These are phyloP conservation scores for Fagus sylvatica DNA, from an alignment of 306 rosid species.

Conservation along the genomic window DNA sequence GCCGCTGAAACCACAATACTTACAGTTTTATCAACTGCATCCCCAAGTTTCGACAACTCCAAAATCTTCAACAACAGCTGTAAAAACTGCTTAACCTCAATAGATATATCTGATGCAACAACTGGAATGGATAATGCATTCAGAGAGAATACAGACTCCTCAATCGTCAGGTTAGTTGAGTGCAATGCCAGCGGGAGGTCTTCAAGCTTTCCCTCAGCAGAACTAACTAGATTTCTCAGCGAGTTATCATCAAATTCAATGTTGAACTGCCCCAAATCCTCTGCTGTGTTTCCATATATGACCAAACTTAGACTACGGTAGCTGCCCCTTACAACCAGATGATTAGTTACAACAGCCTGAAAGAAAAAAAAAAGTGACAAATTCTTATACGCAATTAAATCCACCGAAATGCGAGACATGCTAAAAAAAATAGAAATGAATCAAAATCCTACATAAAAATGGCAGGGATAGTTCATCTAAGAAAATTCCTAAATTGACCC, in stretches of 20 bases:
- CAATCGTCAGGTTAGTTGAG: conserved; percentile 57
- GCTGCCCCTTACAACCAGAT: conserved; percentile 96
- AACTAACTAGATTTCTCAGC: conserved; percentile 77
- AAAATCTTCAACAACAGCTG: conserved; percentile 68
- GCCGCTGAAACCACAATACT: conserved; percentile 71
- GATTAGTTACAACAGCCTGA: conserved; percentile 94
- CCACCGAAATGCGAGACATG: conserved; percentile 4
- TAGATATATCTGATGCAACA: conserved; percentile 65
- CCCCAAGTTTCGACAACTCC: conserved; percentile 61
- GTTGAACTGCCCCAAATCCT: conserved; percentile 96
- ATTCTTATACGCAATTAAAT: conserved; percentile 10
- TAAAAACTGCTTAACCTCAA: conserved; percentile 68
- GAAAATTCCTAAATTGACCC: neutral
- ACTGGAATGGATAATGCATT: conserved; percentile 63
- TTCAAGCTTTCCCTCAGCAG: conserved; percentile 84
- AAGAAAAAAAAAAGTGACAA: conserved; percentile 34
- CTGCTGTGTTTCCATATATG: conserved; percentile 94
- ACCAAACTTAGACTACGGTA: conserved; percentile 94
- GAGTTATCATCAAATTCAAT: conserved; percentile 90
- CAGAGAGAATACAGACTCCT: conserved; percentile 57
- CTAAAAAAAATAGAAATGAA: neutral
- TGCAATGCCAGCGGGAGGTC: conserved; percentile 85
- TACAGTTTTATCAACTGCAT: conserved; percentile 58
- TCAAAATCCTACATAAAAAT: neutral
- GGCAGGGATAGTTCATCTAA: neutral